Conservation (phyloP, 2,329 filamentous ascomycete species). For the Pseudogymnoascus sp. region DNA sequence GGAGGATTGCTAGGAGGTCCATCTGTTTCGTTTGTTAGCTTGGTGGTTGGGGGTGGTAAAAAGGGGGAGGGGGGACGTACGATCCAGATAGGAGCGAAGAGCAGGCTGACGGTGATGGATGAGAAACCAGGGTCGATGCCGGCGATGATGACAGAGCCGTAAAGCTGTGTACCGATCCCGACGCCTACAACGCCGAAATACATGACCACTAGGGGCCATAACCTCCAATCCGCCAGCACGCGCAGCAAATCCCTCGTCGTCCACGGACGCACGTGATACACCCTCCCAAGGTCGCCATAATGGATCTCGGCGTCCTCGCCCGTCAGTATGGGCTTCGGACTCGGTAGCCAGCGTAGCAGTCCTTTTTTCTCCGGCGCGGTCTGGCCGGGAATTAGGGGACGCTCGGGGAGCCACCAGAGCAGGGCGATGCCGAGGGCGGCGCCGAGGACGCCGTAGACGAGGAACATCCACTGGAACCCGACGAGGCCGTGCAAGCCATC, state of each 20-base stretch:
- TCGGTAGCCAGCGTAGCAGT: conserved; percentile 57
- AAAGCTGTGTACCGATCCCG: conserved; percentile 81
- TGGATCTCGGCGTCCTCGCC: conserved; percentile 74
- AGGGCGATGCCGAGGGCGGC: conserved; percentile 62
- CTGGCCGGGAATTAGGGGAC: conserved; percentile 67
- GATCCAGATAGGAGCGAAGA: conserved; percentile 90
- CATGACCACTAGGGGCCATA: conserved; percentile 83
- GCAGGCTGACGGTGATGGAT: conserved; percentile 65
- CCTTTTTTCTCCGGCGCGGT: conserved; percentile 30
- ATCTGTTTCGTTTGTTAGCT: conserved; percentile 53
- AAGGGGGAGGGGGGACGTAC: conserved; percentile 38
- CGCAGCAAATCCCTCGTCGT: conserved; percentile 56
- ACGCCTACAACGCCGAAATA: conserved; percentile 93
- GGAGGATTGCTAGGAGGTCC: conserved; percentile 79
- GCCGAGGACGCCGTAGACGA: conserved; percentile 72
- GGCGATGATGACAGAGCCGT: conserved; percentile 78
- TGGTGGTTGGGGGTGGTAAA: background rate
- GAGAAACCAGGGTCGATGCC: conserved; percentile 67
- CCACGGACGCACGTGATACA: conserved; percentile 72
- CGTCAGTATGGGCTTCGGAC: conserved; percentile 59
- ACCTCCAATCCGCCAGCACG: conserved; percentile 75
- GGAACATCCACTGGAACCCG: conserved; percentile 88
- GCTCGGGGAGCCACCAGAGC: conserved; percentile 86
- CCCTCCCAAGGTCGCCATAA: conserved; percentile 71
- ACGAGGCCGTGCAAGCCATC: conserved; percentile 67